Percentiles rank a stretch among this genome's conserved stretches.
phyloP scores from a whole-genome alignment of 1,139 yeast genomes.

The Pneumocystis canis region DNA sequence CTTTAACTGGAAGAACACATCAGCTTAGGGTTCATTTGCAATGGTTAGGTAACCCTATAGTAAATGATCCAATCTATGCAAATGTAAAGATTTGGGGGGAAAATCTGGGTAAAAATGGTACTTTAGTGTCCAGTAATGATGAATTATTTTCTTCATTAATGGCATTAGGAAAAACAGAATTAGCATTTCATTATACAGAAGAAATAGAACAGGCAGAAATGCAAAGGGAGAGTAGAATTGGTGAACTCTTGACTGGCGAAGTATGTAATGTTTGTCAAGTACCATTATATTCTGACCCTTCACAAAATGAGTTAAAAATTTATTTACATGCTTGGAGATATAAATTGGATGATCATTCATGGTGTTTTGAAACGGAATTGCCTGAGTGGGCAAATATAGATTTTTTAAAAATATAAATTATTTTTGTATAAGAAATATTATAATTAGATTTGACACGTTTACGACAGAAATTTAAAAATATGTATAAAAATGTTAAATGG shows the following conservation, averaged over 20 bases:
- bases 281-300: constrained; percentile 77
- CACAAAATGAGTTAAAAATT: constrained; percentile 65
- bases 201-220: constrained; percentile 8
- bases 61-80: constrained; percentile 81
- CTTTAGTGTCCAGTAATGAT: constrained; percentile 30
- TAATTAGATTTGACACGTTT: neutral
- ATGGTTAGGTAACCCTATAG: constrained; percentile 75
- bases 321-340: constrained; percentile 76
- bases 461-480: neutral
- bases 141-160: constrained; percentile 13
- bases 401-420: neutral
- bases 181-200: constrained; percentile 5
- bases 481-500: neutral
- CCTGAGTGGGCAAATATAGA: constrained; percentile 65
- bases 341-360: constrained; percentile 40
- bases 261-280: constrained; percentile 53
- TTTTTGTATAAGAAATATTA: constrained; percentile 3
- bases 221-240: constrained; percentile 22
- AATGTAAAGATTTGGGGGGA: constrained; percentile 61
- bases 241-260: constrained; percentile 46
- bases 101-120: constrained; percentile 39
- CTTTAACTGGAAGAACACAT: constrained; percentile 85
- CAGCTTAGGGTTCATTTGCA: constrained; percentile 89
- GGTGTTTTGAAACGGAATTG: constrained; percentile 66
- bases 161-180: constrained; percentile 1